Percentiles rank a stretch among this genome's conserved stretches.
These are phyloP conservation scores for Cordyceps pruinosa DNA, from an alignment of 2,329 filamentous ascomycete species.

Conservation along the genomic window DNA sequence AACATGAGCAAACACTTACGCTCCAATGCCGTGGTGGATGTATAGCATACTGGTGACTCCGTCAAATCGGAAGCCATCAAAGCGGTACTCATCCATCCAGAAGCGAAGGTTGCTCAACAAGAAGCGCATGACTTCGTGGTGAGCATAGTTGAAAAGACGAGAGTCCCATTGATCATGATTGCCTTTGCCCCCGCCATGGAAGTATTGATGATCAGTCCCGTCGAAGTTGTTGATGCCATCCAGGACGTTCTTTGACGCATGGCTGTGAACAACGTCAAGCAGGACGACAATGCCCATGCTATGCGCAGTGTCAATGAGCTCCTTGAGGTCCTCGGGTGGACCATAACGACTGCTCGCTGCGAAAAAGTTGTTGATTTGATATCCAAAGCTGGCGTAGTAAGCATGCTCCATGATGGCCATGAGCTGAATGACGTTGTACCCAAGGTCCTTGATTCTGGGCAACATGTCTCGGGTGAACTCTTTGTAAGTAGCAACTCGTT, in stretches of 20 bases:
- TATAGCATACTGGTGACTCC: slow-evolving; percentile 99
- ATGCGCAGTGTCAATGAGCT: slow-evolving; percentile 92
- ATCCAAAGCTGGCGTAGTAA: slow-evolving; percentile 98
- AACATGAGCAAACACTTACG: slow-evolving; percentile 50
- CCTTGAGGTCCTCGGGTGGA: slow-evolving; percentile 87
- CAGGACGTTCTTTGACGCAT: slow-evolving; percentile 94
- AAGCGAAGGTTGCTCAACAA: slow-evolving; percentile 90
- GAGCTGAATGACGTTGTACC: slow-evolving; percentile 95
- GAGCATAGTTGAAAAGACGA: slow-evolving; percentile 92
- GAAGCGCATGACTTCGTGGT: slow-evolving; percentile 92
- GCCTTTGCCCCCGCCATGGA: slow-evolving; percentile 79
- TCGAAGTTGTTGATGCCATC: slow-evolving; percentile 96
- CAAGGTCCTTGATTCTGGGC: slow-evolving; percentile 79
- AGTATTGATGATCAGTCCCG: slow-evolving; percentile 90
- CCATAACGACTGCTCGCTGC: slow-evolving; percentile 95
- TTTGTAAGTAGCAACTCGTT: slow-evolving; percentile 87
- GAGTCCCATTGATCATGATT: slow-evolving; percentile 94
- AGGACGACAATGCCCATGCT: slow-evolving; percentile 84
- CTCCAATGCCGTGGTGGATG: slow-evolving; percentile 90
- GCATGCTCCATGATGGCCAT: slow-evolving; percentile 99
- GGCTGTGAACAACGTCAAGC: slow-evolving; percentile 93
- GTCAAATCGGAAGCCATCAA: slow-evolving; percentile 96
- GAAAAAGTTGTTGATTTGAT: slow-evolving; percentile 98
- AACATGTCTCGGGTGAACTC: slow-evolving; percentile 93
- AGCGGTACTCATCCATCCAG: slow-evolving; percentile 98